phyloP scores from a whole-genome alignment of 2,329 filamentous ascomycete genomes.

The Cercospora sp. region DNA sequence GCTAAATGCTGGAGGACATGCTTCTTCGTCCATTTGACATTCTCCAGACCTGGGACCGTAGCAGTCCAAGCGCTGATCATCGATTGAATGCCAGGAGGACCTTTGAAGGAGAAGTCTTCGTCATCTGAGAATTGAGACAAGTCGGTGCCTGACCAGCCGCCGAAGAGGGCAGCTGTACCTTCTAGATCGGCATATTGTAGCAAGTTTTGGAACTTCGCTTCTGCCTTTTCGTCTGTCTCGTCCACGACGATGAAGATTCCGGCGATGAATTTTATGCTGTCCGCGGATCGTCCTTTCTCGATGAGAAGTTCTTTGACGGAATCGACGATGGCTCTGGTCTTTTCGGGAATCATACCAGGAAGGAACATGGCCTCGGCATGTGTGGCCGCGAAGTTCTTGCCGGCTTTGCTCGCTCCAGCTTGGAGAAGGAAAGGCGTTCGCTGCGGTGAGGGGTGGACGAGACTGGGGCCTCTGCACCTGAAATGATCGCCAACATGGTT shows the following conservation, averaged over 20 bases:
- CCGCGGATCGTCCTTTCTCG: slow-evolving; percentile 43
- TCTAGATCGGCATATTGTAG: slow-evolving; percentile 48
- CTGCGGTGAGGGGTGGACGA: slow-evolving; percentile 58
- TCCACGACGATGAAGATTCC: slow-evolving; percentile 48
- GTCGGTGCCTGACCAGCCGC: slow-evolving; percentile 51
- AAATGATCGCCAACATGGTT: slow-evolving; percentile 43
- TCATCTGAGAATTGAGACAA: slow-evolving; percentile 47
- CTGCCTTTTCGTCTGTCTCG: slow-evolving; percentile 48
- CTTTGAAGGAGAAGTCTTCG: slow-evolving; percentile 47
- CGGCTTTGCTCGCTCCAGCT: slow-evolving; percentile 49
- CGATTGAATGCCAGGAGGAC: slow-evolving; percentile 44
- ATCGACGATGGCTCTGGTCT: slow-evolving; percentile 46
- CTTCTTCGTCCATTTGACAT: slow-evolving; percentile 49
- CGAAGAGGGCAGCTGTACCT: slow-evolving; percentile 48
- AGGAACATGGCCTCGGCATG: slow-evolving; percentile 51
- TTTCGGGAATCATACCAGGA: slow-evolving; percentile 46
- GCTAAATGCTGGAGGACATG: slow-evolving; percentile 46
- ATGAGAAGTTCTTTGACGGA: slow-evolving; percentile 44
- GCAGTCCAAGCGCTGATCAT: slow-evolving; percentile 50
- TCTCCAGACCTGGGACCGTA: slow-evolving; percentile 45
- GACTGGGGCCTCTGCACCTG: slow-evolving; percentile 47
- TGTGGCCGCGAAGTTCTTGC: slow-evolving; percentile 48
- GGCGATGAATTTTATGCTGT: slow-evolving; percentile 47
- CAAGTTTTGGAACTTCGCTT: slow-evolving; percentile 46
- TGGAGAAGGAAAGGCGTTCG: slow-evolving; percentile 59